Evolutionary conservation across 106 monocot species (phyloP), one percentile per base, ranked within the genome.

Genomic region (Dactylorhiza incarnata): DNA sequence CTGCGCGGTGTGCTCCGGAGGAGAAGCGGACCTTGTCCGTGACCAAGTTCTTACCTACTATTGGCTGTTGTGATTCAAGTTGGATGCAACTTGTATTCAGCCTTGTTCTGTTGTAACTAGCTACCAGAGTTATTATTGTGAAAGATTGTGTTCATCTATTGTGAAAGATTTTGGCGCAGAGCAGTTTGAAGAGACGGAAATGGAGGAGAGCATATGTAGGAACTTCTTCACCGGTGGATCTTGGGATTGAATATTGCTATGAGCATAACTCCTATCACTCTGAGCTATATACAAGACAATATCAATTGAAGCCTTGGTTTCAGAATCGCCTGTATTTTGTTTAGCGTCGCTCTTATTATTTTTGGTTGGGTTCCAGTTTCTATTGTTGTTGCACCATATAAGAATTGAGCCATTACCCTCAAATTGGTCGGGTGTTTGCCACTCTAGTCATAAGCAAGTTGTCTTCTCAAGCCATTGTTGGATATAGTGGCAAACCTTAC

Each of bases 141-240:
- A n/a, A n/a, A n/a, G n/a, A n/a, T 0, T 91, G 88, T 52, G 83
- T 74, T 14, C 82, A 79, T n/a, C n/a, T n/a, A n/a, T n/a, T n/a
- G n/a, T n/a, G n/a, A n/a, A n/a, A 56, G 91, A 88, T 1, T 91
- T 91, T 19, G 91, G 85, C 0, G 91, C 91, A 0, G 91, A 91
- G 19, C 91, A 91, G 53, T 91, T 91, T 63, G 91, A 88, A 50
- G 62, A 72, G 37, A 68, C 77, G 24, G 86, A 91, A 9, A 74
- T 74, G 5, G 59, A 44, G 48, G 91, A 91, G 53, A 8, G 73
- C 70, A 45, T 48, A n/a, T 76, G 83, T 17, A 81, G 74, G 74
- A 77, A 75, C 59, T 86, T 86, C 72, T 88, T 91, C 86, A 91
- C 25, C 88, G 88, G 88, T 82, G 79, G 86, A 85, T 77, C 75